Evolutionary conservation across 768 basidiomycete species (phyloP), one percentile per base, ranked within the genome.

Genomic region (Suillus americanus): DNA sequence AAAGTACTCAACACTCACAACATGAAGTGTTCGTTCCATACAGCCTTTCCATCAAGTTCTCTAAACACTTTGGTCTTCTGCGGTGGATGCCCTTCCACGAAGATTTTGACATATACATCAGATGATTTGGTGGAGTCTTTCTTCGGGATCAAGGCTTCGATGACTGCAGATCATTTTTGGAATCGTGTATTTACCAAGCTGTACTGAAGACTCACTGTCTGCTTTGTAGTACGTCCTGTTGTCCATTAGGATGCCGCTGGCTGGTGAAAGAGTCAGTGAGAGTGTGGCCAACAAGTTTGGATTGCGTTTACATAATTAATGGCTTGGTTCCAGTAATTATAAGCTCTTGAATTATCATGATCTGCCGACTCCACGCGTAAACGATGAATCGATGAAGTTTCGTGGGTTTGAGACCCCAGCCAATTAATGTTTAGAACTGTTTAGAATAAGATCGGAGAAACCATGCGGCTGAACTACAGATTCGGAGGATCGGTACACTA

Each of bases 121-220:
- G 38, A 57, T 10, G 38, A 57, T 28, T 40, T 57, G 23, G 16
- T 35, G n/a, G 25, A 28, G 18, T 38, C 56, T 57, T 57, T 57
- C 56, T 57, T 57, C 10, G 56, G 38, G 56, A 57, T 40, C 38
- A 40, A 57, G 25, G 56, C 56, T 40, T 57, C 56, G 38, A 57
- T 28, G 25, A 57, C 56, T 57, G 38, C 5, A 40, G 5, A 20
- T 57, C 3, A 57, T 16, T 10, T 23, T 38, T 38, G 14, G 25
- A 40, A 40, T 40, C 23, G 3, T 10, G 16, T 13, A 18, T 33
- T 6, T 20, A 33, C 37, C 8, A 57, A 38, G 56, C 8, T 25
- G 23, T 38, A 18, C n/a, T 18, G 37, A 18, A 40, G 56, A 40
- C 56, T 16, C 38, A 57, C 56, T 12, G 25, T 57, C 56, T 40